Conservation (phyloP, 768 basidiomycete species). For the Naganishia friedmannii region DNA sequence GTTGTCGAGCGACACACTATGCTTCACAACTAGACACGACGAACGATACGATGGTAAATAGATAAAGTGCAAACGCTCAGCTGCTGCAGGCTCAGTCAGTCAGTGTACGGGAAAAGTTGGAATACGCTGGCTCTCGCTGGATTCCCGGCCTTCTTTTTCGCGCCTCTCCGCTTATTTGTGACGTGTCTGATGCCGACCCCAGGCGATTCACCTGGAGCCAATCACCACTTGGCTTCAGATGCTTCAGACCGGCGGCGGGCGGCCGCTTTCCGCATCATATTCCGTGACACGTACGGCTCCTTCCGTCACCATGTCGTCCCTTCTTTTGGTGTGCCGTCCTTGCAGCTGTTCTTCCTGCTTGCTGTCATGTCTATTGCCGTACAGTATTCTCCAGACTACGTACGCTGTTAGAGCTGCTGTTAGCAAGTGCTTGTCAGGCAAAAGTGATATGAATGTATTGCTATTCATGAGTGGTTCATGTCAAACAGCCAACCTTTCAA, state of each 20-base stretch:
- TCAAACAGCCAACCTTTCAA: background rate
- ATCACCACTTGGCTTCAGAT: too few species aligned
- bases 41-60: background rate
- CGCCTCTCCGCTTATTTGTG: background rate
- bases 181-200: too few species aligned
- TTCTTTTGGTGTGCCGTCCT: too few species aligned
- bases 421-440: too few species aligned
- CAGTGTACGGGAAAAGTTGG: background rate
- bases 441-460: background rate
- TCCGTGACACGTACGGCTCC: background rate
- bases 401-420: too few species aligned
- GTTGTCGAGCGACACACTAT: background rate
- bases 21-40: background rate
- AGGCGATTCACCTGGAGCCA: background rate
- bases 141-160: background rate
- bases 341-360: background rate
- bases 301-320: too few species aligned
- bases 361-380: background rate
- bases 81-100: too few species aligned
- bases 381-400: background rate
- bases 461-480: conserved; percentile 2
- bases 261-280: background rate
- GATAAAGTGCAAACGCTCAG: background rate
- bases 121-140: background rate
- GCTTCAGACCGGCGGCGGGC: background rate